Evolutionary conservation across 2,329 filamentous ascomycete genomes (phyloP), one percentile per base, ranked within the genome.

Genomic region (Fusarium tanahbumbuense): DNA sequence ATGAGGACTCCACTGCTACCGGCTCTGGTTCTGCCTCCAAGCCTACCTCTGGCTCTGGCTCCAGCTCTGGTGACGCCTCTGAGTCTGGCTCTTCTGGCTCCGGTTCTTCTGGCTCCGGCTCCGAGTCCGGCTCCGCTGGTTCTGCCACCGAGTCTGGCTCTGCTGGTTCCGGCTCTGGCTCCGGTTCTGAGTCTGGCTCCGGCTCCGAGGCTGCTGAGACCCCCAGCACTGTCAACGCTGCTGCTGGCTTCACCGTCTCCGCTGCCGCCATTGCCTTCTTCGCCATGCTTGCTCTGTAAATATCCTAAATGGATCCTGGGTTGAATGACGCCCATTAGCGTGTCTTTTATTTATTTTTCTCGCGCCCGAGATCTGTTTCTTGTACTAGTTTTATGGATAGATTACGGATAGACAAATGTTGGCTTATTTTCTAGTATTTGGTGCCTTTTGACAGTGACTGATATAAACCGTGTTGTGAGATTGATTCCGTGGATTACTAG

Each of bases 1-100:
- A 85, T 60, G 78, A 87, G 73, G 81, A 88, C 71, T 88, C 80
- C 62, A 86, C 83, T 42, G 58, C 52, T 10, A 68, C 63, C 11
- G 70, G 49, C 22, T 63, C 74, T 32, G 60, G 57, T 18, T 65
- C 65, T 56, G 60, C 52, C 12, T 56, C 68, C 28, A 55, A 61
- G 34, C 49, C 67, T 10, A 63, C 58, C 52, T 53, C 67, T 53
- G 53, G 48, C 25, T 66, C 63, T 23, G 54, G 47, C 27, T 64
- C 62, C n/a, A 44, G 44, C 8, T 42, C 60, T 40, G 59, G 55
- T 32, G 59, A 68, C n/a, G 56, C 46, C 5, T 59, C 62, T 30
- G 45, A 32, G 16, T 54, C 68, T 41, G 55, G 47, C 42, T 63
- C 61, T 16, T 28, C 28, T 28, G 56, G 32, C 23, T 60, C 67